phyloP scores from a whole-genome alignment of 257 asterid genomes.

The Capsicum baccatum region DNA sequence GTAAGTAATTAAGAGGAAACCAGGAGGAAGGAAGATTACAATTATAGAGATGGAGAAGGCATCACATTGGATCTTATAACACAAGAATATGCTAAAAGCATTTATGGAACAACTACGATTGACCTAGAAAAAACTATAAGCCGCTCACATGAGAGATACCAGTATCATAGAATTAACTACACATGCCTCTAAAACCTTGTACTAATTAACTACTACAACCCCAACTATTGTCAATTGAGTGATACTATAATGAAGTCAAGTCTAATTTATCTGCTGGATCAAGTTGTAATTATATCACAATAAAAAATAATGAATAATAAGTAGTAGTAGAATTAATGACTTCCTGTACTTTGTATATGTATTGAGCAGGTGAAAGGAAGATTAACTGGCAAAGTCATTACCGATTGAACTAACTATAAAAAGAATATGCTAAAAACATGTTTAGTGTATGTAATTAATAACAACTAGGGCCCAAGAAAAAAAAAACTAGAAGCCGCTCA shows the following conservation, averaged over 20 bases:
- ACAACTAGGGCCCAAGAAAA: neutral
- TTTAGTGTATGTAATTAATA: neutral
- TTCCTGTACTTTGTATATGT: neutral
- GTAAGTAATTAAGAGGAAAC: too few species aligned
- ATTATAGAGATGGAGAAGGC: too few species aligned
- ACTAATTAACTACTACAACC: neutral
- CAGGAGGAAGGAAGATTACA: too few species aligned
- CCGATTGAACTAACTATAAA: neutral
- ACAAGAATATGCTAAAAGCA: too few species aligned
- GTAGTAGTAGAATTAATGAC: neutral
- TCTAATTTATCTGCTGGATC: neutral
- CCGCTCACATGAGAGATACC: too few species aligned
- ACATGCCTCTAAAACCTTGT: neutral
- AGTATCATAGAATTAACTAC: neutral
- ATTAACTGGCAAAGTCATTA: neutral
- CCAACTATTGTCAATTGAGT: neutral
- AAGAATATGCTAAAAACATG: neutral
- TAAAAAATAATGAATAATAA: neutral
- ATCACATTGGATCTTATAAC: too few species aligned
- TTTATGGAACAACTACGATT: too few species aligned
- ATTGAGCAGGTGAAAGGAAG: neutral
- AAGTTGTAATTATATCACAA: neutral
- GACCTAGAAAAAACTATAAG: too few species aligned
- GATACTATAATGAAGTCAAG: neutral
- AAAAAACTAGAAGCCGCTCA: slow-evolving; percentile 3